Evolutionary conservation across 2,329 filamentous ascomycete species (phyloP), one percentile per base, ranked within the genome.

Genomic region (Colletotrichum aenigma): DNA sequence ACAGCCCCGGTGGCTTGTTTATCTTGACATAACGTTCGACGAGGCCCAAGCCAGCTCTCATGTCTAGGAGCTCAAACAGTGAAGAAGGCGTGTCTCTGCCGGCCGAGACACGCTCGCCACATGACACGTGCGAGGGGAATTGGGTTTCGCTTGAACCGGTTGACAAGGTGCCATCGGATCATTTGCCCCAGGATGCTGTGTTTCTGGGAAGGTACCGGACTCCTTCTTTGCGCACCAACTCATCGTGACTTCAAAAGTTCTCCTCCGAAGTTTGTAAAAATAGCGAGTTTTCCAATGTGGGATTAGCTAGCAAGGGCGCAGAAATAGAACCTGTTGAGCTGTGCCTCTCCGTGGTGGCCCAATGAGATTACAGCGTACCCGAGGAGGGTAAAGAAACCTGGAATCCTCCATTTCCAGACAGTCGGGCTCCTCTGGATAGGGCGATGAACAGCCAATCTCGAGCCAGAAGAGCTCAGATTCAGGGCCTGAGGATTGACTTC

Each of bases 71-170:
- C 52, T 76, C 48, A 58, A 48, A 34, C 26, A 24, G 28, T 66
- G 52, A 16, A 73, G 30, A 70, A 48, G 61, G 36, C 38, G 71
- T 76, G 71, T 76, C 74, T 76, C 71, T 32, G 71, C 71, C 52
- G 70, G 58, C 60, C 62, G 66, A 75, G 66, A 74, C 74, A 66
- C 13, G 28, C 26, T 75, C 71, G 62, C 71, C 65, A 76, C 58
- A 74, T 60, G 66, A 72, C 72, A 75, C 74, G 71, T 76, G 74
- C 71, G 56, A 66, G 61, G 43, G 21, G 66, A 69, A 75, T 66
- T 62, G 61, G 62, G 74, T 70, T 75, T 71, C 34, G 56, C 71
- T 48, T 66, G 24, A 61, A 52, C 60, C 66, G 65, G 66, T 62
- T 76, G 74, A 65, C 64, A 65, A 52, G 56, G 34, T 64, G 64